Evolutionary conservation across 176 grass and related monocot genomes (phyloP), one percentile per base, ranked within the genome.

Genomic region (Triticum turgidum): DNA sequence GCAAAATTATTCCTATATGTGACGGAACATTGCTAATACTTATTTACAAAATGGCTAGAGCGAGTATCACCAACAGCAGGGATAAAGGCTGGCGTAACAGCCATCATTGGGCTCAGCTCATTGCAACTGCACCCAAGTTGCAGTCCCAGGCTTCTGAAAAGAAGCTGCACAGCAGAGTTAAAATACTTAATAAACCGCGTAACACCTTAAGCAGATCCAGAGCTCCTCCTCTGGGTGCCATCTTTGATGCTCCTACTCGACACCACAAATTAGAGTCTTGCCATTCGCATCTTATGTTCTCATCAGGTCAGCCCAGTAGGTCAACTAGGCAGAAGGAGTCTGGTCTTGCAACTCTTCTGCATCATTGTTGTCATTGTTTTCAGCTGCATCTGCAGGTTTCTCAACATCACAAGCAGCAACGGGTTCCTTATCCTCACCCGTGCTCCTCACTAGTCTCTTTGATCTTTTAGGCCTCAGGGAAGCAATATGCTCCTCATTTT

Each of bases 401-500:
- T 78, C 90, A 29, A 41, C 18, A 78, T 78, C 82, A 69, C 32
- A 62, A 11, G 33, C 71, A 82, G 51, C 69, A 37, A 35, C 37
- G 5, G 22, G 20, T 20, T 82, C 90, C 18, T 77, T 88, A 25
- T 96, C 92, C 45, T 93, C 94, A 51, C 78, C 66, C 13, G 65
- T 61, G 20, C 78, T 91, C 80, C 89, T 97, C 41, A 82, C 83
- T 42, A 90, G 72, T 73, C 89, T 93, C 82, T 89, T 99, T 25
- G 85, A 82, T 87, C 94, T 91, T 93, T 99, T 99, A 85, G 90
- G 92, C 81, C 87, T 94, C 10, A 69, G 61, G 64, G 91, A 83
- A 1, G 56, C 52, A 29, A 41, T 74, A 39, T 87, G 84, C 70
- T 92, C 87, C 77, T 83, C 89, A 67, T 97, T 91, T 37, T 93